Evolutionary conservation across 2,329 filamentous ascomycete species (phyloP).

Genomic region (Diaporthe vaccinii): DNA sequence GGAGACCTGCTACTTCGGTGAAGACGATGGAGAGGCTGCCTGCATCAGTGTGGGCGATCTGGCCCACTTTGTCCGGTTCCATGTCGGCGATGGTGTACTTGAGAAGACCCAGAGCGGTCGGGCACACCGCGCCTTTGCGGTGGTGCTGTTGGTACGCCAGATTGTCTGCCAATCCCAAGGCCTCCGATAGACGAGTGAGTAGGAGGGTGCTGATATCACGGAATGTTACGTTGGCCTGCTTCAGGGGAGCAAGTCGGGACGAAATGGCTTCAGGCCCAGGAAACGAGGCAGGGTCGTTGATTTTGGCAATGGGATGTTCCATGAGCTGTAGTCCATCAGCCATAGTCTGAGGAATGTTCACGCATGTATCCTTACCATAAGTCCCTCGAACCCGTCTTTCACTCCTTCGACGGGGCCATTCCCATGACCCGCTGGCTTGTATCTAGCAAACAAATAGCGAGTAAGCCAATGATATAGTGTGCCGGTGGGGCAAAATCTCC

Average conservation of each 20-base stretch:
- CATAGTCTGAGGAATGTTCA: rapidly evolving
- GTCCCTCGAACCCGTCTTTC: conserved; percentile 9
- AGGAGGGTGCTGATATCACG: conserved; percentile 17
- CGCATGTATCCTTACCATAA: background rate
- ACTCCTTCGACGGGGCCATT: conserved; percentile 12
- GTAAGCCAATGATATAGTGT: background rate
- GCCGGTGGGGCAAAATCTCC: rapidly evolving
- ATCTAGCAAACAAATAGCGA: background rate
- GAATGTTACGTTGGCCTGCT: background rate
- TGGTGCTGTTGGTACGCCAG: conserved; percentile 16
- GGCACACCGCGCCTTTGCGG: background rate
- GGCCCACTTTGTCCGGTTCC: conserved; percentile 15
- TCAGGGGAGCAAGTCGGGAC: background rate
- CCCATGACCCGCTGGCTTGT: conserved; percentile 11
- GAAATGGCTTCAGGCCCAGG: conserved; percentile 2
- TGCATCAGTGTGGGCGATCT: conserved; percentile 21
- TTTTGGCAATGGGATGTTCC: conserved; percentile 17
- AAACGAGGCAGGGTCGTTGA: background rate
- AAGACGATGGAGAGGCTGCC: conserved; percentile 23
- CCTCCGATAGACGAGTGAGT: conserved; percentile 5
- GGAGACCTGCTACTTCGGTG: conserved; percentile 1
- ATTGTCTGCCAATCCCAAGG: background rate
- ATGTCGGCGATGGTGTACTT: conserved; percentile 22
- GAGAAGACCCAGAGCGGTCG: background rate
- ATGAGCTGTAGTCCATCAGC: background rate